Evolutionary conservation across 2,329 filamentous ascomycete species (phyloP).

Genomic region (Fusarium nodosum): DNA sequence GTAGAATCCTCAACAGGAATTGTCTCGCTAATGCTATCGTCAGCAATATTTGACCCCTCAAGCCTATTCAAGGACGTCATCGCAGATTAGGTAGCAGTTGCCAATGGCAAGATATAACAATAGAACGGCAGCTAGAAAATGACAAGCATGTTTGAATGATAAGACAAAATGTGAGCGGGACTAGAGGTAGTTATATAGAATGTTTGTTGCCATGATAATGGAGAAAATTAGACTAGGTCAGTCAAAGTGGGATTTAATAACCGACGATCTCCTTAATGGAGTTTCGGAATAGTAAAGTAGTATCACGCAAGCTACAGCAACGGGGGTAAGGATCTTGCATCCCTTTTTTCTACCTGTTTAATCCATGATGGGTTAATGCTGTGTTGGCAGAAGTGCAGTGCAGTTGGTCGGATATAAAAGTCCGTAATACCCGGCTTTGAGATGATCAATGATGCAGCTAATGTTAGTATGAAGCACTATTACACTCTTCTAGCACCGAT

Average conservation of each 20-base stretch:
- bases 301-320: slow-evolving; percentile 29
- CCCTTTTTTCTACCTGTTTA: slow-evolving; percentile 7
- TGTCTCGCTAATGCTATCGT: slow-evolving; percentile 26
- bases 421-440: slow-evolving; percentile 15
- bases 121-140: neutral
- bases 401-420: slow-evolving; percentile 30
- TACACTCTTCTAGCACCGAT: neutral
- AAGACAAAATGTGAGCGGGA: neutral
- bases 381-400: slow-evolving; percentile 8
- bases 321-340: slow-evolving; percentile 2
- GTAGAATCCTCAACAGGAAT: slow-evolving; percentile 9
- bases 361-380: slow-evolving; percentile 24
- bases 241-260: slow-evolving; percentile 25
- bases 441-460: neutral
- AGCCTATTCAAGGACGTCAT: slow-evolving; percentile 34
- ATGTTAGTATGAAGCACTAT: neutral
- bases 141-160: neutral
- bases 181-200: neutral
- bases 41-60: slow-evolving; percentile 4
- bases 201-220: slow-evolving; percentile 2
- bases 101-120: neutral
- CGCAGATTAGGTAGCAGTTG: neutral
- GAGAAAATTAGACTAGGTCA: slow-evolving; percentile 4
- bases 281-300: slow-evolving; percentile 19
- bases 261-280: slow-evolving; percentile 23